Conservation (phyloP, 129 eudicot species). For the Pseudognaphalium luteoalbum region DNA sequence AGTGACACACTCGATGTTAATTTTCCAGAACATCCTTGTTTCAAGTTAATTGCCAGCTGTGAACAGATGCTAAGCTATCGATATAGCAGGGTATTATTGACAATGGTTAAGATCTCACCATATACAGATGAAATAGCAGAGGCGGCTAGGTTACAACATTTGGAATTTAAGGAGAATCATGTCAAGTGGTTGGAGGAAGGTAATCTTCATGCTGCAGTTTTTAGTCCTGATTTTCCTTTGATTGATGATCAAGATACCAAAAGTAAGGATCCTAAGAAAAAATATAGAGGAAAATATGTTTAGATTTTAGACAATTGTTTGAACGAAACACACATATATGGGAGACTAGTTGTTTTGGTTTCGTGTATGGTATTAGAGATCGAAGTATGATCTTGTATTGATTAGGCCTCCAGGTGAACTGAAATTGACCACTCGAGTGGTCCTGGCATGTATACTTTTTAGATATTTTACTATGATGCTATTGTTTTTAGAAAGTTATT, state of each 20-base stretch:
- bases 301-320: conserved; percentile 32
- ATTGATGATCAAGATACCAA: conserved; percentile 43
- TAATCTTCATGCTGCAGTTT: conserved; percentile 90
- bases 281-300: conserved; percentile 92
- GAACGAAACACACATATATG: background rate
- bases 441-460: background rate
- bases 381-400: background rate
- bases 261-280: conserved; percentile 65
- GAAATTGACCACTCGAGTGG: background rate
- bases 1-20: conserved; percentile 54
- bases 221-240: conserved; percentile 51
- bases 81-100: conserved; percentile 87
- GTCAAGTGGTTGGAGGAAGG: conserved; percentile 95
- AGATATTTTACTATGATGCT: background rate
- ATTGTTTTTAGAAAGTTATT: background rate
- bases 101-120: conserved; percentile 80
- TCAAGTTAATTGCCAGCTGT: conserved; percentile 62
- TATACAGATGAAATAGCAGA: conserved; percentile 77
- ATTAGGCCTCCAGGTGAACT: conserved; percentile 2
- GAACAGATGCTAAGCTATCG: conserved; percentile 89
- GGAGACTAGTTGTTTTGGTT: conserved; percentile 1
- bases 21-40: conserved; percentile 95
- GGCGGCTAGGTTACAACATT: conserved; percentile 63
- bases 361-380: background rate
- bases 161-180: conserved; percentile 86